Evolutionary conservation across 106 monocot genomes (phyloP).

Genomic region (Apostasia ramifera): DNA sequence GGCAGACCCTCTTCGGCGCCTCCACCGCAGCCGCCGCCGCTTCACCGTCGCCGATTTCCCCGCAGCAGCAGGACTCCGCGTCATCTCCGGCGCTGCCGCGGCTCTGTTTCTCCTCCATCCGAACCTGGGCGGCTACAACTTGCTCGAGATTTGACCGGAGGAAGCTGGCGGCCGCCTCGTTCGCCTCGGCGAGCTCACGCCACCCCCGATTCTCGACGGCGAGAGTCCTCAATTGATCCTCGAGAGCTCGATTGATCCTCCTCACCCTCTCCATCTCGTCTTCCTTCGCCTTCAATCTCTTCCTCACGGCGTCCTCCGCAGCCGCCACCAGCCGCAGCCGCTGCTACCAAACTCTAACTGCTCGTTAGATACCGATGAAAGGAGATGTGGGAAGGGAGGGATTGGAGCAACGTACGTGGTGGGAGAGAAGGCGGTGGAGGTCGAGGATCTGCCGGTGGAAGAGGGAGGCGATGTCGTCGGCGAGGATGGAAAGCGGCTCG

Average conservation of each 20-base stretch:
- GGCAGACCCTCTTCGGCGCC: not conserved
- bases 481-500: not conserved
- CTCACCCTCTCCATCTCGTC: conserved; percentile 39
- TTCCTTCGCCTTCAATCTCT: conserved; percentile 36
- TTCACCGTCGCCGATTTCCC: not conserved
- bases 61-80: conserved; percentile 46
- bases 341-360: conserved; percentile 19
- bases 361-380: no score
- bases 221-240: conserved; percentile 30
- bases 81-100: conserved; percentile 11
- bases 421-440: conserved; percentile 27
- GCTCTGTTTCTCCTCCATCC: not conserved
- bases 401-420: conserved; percentile 8
- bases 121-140: conserved; percentile 15
- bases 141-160: conserved; percentile 47
- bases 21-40: not conserved
- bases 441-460: conserved; percentile 25
- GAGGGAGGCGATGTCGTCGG: not conserved
- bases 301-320: conserved; percentile 14
- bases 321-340: conserved; percentile 8
- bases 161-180: conserved; percentile 32
- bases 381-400: no score
- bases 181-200: conserved; percentile 42
- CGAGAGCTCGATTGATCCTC: conserved; percentile 33
- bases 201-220: conserved; percentile 41